Conservation (phyloP, 1,139 yeast species). For the Lodderomyces orthopsilosis region DNA sequence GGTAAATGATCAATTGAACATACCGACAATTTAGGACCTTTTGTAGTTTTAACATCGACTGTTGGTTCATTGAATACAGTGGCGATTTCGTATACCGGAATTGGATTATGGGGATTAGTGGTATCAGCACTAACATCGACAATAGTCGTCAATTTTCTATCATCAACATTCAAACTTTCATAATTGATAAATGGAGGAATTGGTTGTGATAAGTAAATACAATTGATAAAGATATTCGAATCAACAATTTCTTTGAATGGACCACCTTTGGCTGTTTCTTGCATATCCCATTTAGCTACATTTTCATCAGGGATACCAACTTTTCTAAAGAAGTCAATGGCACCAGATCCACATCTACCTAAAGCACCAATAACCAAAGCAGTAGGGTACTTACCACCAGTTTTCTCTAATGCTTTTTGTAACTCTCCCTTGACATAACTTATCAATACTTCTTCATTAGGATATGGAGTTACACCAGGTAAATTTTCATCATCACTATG, state of each 20-base stretch:
- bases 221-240: constrained; percentile 88
- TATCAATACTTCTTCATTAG: constrained; percentile 73
- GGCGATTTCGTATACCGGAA: constrained; percentile 87
- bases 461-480: constrained; percentile 78
- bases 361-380: constrained; percentile 93
- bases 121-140: constrained; percentile 99
- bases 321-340: constrained; percentile 75
- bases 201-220: constrained; percentile 90
- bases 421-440: constrained; percentile 65
- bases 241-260: constrained; percentile 90
- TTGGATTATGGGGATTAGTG: constrained; percentile 96
- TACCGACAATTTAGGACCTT: constrained; percentile 85
- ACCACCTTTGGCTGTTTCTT: constrained; percentile 95
- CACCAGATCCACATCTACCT: constrained; percentile 99
- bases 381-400: constrained; percentile 68
- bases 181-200: constrained; percentile 85
- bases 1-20: constrained; percentile 98
- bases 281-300: constrained; percentile 92
- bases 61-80: constrained; percentile 92
- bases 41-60: constrained; percentile 70
- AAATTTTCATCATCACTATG: constrained; percentile 62
- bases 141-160: constrained; percentile 82
- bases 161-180: constrained; percentile 58
- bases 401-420: constrained; percentile 54
- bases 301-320: constrained; percentile 86